Evolutionary conservation across 2,329 filamentous ascomycete genomes (phyloP), one percentile per base, ranked within the genome.

Genomic region (Fusarium goolgardi): DNA sequence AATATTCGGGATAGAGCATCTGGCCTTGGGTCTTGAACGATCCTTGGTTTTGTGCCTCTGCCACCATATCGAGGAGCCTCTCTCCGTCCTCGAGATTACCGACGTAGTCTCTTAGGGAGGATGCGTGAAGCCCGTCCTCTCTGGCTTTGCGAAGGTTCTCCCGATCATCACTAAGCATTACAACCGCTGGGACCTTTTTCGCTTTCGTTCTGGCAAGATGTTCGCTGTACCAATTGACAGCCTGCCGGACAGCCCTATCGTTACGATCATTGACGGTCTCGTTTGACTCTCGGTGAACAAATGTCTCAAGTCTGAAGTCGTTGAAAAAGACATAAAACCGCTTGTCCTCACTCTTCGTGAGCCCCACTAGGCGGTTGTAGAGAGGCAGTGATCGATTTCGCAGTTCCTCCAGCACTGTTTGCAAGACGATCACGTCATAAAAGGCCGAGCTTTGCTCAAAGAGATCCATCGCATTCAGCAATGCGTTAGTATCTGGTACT

Each of bases 311-410:
- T 52, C 95, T 88, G 76, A 99, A 99, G 74, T 99, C 96, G 78
- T 99, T 99, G 87, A 98, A 98, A 78, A 99, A 99, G 53, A 99
- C 93, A 76, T 98, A 97, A 78, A 97, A 98, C 55, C 95, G 89
- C 84, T 99, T 99, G 70, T 97, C 94, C 73, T 97, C 94, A 75
- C 95, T 97, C 80, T 95, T 97, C 39, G 94, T 97, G 67, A 99
- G 84, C 23, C 91, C 90, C 70, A 98, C 88, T 50, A 99, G 84
- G 39, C 96, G 92, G 78, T 97, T 97, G 82, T 98, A 99, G 37
- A 99, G 87, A 41, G 96, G 96, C 64, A 98, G 81, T 15, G 95
- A 98, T 72, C 94, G 89, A 78, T 97, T 97, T 76, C 94, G 92
- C 63, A 99, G 86, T 81, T 99, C 96, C 79, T 99, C 96, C 16